Evolutionary conservation across 108 stramenopile species (phyloP), one percentile per base, ranked within the genome.

Genomic region (Aureococcus anophagefferens): DNA sequence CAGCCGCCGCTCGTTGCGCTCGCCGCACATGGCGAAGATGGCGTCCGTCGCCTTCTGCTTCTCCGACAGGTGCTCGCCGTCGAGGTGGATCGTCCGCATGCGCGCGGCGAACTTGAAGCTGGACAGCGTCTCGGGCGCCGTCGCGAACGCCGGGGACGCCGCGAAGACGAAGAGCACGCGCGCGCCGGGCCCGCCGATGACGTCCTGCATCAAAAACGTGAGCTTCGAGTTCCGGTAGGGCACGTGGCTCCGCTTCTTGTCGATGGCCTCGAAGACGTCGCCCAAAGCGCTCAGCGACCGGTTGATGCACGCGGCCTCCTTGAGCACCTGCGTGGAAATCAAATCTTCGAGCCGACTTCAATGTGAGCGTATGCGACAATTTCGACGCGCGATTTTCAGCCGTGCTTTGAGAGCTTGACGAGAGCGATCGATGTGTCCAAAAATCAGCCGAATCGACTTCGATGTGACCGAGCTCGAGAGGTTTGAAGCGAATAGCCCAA

Each of bases 211-310:
- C 17, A 91, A 89, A 15, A 88, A 89, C 34, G 91, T 91, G 89
- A 91, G 89, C 88, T 90, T 88, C 45, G 85, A 86, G 72, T 91
- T 91, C 34, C 91, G 82, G 69, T 91, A 91, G 4, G 91, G 91
- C 18, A 91, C 74, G 69, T 90, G 89, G 28, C 76, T 80, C 4
- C 75, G 72, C 68, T 85, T 86, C 69, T 90, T 89, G 70, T 89
- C 77, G 66, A 91, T 70, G 13, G 90, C 90, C 40, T 89, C 87
- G 66, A 91, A 90, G 29, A 91, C 90, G 86, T 87, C 88, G 77
- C 90, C 90, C 32, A 91, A 76, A 69, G 83, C 90, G 69, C 90
- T 90, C 46, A 90, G 76, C 62, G 79, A 81, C 9, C 71, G 45
- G 64, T 86, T 86, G 77, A 86, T 86, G 70, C 84, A 79, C 46